Base-by-base conservation (phyloP, 306 rosid species). In the Pyrus pyrifolia region DNA sequence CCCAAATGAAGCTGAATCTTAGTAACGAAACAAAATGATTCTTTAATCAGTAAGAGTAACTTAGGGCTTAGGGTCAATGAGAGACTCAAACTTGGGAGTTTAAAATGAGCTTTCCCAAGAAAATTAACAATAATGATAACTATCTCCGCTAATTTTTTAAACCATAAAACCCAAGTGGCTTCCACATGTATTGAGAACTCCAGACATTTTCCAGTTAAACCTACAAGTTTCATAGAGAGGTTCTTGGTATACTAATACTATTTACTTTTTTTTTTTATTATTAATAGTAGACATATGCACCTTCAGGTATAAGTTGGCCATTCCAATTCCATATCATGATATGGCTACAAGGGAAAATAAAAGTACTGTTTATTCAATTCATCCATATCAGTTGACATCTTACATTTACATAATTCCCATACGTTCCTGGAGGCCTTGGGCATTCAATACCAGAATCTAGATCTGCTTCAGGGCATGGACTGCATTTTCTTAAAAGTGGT, bases 321-420 rank as follows among this genome's bases (percentile, higher is more conserved):
- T 35, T 29, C 30, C 23, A 62, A 12, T 30, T 40, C 49, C 46
- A 42, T 35, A 46, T 17, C 17, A 58, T 40, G n/a, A 25, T 25
- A 61, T 61, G 66, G 6, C 38, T 40, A 38, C 8, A 11, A 40
- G 33, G 58, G 58, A 46, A 42, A 68, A 42, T 42, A 57, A 49
- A 15, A 68, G 45, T 63, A 29, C 30, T 11, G 38, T 29, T 14
- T 62, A 29, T 30, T 30, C 21, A 62, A 14, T 15, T 70, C n/a
- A n/a, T n/a, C n/a, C n/a, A n/a, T 6, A 73, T 67, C 22, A 22
- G 68, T 72, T 65, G 5, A 31, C 8, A 76, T 75, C 98, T 90
- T 95, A 95, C 98, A 80, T 95, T 95, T 73, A 95, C 98, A 89
- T 90, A 95, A 82, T 95, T 95, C 80, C 98, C 98, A 63, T 90